phyloP scores from a whole-genome alignment of 2,329 filamentous ascomycete genomes.

The Alternaria arborescens region DNA sequence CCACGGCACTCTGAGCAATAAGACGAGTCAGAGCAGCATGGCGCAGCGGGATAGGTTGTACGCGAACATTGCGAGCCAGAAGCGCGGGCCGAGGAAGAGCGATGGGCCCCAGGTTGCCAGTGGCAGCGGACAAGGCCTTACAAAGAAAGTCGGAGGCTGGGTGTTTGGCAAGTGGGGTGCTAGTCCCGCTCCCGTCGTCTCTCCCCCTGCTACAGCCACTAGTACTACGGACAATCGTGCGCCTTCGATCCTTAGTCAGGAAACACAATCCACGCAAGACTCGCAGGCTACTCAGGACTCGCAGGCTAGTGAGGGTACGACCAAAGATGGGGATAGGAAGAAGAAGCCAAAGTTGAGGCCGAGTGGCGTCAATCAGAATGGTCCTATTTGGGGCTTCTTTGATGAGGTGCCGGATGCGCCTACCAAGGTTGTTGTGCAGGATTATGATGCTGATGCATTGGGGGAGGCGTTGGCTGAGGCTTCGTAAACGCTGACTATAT shows the following conservation, averaged over 20 bases:
- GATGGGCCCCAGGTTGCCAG: constrained; percentile 25
- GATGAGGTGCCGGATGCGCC: constrained; percentile 46
- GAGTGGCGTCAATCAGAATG: constrained; percentile 50
- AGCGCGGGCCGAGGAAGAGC: constrained; percentile 32
- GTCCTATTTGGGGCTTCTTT: constrained; percentile 52
- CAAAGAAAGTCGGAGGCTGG: constrained; percentile 70
- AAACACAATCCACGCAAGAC: constrained; percentile 27
- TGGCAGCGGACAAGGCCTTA: constrained; percentile 44
- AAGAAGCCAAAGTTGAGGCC: constrained; percentile 37
- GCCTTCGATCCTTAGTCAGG: constrained; percentile 22
- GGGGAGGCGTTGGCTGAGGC: constrained; percentile 43
- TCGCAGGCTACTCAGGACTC: constrained; percentile 15
- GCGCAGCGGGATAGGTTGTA: constrained; percentile 63
- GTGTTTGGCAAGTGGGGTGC: constrained; percentile 70
- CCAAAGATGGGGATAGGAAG: constrained; percentile 19
- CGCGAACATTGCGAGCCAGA: constrained; percentile 40
- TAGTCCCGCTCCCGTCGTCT: constrained; percentile 53
- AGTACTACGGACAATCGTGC: too few relatives aligned
- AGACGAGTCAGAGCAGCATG: constrained; percentile 60
- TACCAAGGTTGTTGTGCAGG: constrained; percentile 44
- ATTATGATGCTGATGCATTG: constrained; percentile 51
- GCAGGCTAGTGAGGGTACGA: constrained; percentile 24
- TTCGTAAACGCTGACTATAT: background rate
- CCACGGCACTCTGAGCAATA: constrained; percentile 61
- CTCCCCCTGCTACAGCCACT: constrained; percentile 15